Base-by-base conservation (phyloP, 192 early-diverging fungal species). In the Gamsiella multidivaricata region DNA sequence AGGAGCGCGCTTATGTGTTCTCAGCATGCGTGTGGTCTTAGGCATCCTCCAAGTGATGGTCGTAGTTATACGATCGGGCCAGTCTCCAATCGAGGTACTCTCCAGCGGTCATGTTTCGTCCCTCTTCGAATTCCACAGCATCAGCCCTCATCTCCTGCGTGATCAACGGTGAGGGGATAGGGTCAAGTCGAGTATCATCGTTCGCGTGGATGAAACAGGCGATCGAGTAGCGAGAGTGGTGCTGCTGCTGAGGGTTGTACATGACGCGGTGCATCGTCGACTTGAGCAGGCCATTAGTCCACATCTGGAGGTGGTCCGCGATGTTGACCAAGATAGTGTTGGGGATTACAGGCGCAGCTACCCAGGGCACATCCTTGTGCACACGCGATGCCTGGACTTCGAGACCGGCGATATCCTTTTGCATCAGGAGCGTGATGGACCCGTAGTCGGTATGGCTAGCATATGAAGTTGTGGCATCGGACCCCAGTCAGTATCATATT, bases 361-460 rank as follows among this genome's bases (percentile, higher is more conserved):
- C 81, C 89, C 89, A 92, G 11, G 76, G 56, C 5, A 56, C 75
- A 34, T 68, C 36, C 33, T 72, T 71, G 37, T 79, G 58, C 14
- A 57, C 55, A 14, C 81, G 61, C 23, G 61, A 73, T 10, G 80
- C 68, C 63, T 86, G 82, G 6, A 89, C 80, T 61, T 89, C 88
- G 28, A 89, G 69, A 20, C 88, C 88, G 29, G 84, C 81, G 41
- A 87, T 78, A 49, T 89, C 85, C 64, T 89, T 82, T 72, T 91
- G 91, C 66, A 91, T 90, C 32, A 93, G 61, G 5, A 92, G 54
- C 7, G 90, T 92, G 22, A 92, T 64, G 0, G 87, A 85, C 7
- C 91, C 91, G 69, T 93, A 93, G 66, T 93, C 91, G 1, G 90
- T 85, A 28, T 89, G 87, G 53, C 84, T 88, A n/a, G n/a, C n/a